phyloP scores from a whole-genome alignment of 2,329 filamentous ascomycete species.

The Fusarium haematococcum region DNA sequence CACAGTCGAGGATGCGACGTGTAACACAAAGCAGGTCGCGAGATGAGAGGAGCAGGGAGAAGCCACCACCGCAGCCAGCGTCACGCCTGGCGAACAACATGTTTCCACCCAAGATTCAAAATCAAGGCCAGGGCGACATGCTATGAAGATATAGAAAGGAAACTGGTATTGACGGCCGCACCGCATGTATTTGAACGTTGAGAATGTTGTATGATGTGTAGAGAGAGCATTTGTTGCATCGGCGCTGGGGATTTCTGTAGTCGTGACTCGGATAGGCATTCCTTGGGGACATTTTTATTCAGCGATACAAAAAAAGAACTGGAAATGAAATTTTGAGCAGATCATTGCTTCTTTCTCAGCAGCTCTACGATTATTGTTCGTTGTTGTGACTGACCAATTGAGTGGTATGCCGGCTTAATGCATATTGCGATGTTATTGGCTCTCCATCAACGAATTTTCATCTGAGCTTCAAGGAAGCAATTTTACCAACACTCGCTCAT shows the following conservation, averaged over 20 bases:
- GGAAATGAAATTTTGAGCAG: constrained; percentile 3
- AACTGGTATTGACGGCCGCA: not conserved
- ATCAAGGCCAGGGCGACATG: constrained; percentile 53
- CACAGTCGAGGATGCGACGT: constrained; percentile 57
- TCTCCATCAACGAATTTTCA: not conserved
- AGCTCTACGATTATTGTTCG: not conserved
- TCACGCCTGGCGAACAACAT: constrained; percentile 55
- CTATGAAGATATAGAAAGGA: constrained; percentile 38
- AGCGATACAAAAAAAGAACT: constrained; percentile 6
- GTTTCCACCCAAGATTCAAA: constrained; percentile 48
- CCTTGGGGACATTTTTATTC: not conserved
- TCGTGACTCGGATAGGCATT: not conserved
- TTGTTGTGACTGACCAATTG: constrained; percentile 2
- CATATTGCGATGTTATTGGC: constrained; percentile 17
- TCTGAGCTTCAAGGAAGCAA: not conserved
- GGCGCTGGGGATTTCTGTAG: constrained; percentile 18
- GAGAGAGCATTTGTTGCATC: constrained; percentile 13
- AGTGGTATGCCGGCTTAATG: constrained; percentile 23
- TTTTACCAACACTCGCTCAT: constrained; percentile 3
- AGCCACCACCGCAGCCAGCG: constrained; percentile 54
- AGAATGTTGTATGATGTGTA: constrained; percentile 28
- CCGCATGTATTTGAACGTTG: constrained; percentile 16
- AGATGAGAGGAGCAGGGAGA: constrained; percentile 50
- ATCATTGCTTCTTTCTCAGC: not conserved
- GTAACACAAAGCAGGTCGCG: constrained; percentile 49